Percentiles rank a stretch among this genome's conserved stretches.
phyloP scores from a whole-genome alignment of 371 early-diverging fungal species.

The Gilbertella persicaria region DNA sequence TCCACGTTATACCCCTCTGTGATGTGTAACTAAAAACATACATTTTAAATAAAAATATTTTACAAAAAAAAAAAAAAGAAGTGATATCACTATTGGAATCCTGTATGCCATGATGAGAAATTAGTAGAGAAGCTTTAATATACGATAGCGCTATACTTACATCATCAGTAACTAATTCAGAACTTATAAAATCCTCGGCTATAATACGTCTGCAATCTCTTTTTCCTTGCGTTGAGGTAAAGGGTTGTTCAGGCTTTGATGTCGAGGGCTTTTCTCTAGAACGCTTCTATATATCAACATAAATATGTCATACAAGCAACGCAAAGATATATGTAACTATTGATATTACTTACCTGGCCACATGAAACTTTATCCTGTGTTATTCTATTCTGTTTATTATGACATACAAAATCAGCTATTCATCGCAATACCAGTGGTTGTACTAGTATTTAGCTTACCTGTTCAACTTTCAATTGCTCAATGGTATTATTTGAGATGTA shows the following conservation, averaged over 20 bases:
- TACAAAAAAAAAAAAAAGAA: no score
- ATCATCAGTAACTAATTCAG: constrained; percentile 17
- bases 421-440: constrained; percentile 8
- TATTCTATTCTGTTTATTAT: constrained; percentile 12
- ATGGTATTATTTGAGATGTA: constrained; percentile 8
- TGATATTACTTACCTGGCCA: constrained; percentile 10
- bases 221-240: constrained; percentile 14
- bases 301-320: constrained; percentile 2
- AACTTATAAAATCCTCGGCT: constrained; percentile 13
- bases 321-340: constrained; percentile 6
- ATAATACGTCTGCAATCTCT: constrained; percentile 6
- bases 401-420: constrained; percentile 3
- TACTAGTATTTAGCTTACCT: constrained; percentile 5
- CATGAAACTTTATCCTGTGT: constrained; percentile 10
- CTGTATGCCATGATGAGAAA: constrained; percentile 14
- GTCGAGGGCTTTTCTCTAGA: constrained; percentile 3
- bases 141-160: constrained; percentile 14
- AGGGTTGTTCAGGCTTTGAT: constrained; percentile 6
- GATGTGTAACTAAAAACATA: no score
- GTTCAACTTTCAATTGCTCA: constrained; percentile 10
- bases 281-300: constrained; percentile 15
- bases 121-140: constrained; percentile 10
- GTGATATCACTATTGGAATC: constrained; percentile 10
- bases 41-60: no score
- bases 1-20: no score